These are phyloP conservation scores for Neurospora cerealis DNA, from an alignment of 495 filamentous ascomycete genomes.

Conservation along the genomic window DNA sequence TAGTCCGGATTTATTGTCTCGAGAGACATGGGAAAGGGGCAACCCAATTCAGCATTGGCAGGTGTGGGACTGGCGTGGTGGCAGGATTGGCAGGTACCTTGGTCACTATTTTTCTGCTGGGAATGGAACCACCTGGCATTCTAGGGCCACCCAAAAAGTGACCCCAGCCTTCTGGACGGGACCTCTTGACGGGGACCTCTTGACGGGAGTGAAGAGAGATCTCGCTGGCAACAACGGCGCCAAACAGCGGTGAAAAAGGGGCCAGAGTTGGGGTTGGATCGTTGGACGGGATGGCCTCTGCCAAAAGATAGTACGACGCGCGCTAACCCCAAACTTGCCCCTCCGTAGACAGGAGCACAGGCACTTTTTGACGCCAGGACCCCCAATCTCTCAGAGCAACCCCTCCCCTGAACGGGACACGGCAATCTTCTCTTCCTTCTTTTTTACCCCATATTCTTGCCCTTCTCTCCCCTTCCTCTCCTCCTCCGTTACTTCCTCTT, in stretches of 20 bases:
- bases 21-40: neutral
- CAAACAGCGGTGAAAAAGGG: neutral
- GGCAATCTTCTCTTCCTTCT: neutral
- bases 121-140: neutral
- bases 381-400: neutral
- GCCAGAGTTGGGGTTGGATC: neutral
- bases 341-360: neutral
- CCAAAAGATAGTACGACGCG: neutral
- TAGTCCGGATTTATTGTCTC: neutral
- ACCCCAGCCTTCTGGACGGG: neutral
- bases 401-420: neutral
- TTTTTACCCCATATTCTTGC: neutral
- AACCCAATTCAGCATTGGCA: neutral
- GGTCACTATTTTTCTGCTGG: neutral
- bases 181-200: neutral
- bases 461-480: neutral
- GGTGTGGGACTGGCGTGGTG: neutral
- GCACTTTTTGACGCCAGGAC: neutral
- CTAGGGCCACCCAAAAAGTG: neutral
- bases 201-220: neutral
- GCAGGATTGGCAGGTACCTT: neutral
- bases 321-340: neutral
- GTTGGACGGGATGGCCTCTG: neutral
- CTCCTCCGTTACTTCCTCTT: constrained; percentile 3
- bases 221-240: neutral